Evolutionary conservation across 2,329 filamentous ascomycete genomes (phyloP).

Genomic region (Arthrobotrys iridis): DNA sequence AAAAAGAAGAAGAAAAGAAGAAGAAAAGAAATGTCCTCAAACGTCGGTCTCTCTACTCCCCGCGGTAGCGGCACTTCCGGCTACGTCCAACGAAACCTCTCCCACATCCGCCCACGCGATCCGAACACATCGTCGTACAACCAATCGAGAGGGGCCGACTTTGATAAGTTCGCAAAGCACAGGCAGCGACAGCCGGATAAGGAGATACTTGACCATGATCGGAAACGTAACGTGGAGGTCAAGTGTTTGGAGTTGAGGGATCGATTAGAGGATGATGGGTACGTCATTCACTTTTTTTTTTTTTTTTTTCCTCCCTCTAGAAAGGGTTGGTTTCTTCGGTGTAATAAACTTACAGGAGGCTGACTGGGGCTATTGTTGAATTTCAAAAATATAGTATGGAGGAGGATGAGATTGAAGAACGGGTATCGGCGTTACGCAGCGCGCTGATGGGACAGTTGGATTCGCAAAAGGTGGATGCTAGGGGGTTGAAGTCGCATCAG

Average conservation of each 20-base stretch:
- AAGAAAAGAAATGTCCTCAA: constrained; percentile 78
- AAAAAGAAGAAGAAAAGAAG: neutral
- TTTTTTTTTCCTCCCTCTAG: no score
- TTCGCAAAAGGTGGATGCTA: constrained; percentile 63
- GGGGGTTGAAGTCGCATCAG: constrained; percentile 85
- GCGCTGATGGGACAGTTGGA: constrained; percentile 71
- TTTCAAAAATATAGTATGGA: constrained; percentile 68
- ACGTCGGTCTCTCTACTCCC: constrained; percentile 94
- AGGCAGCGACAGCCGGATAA: constrained; percentile 85
- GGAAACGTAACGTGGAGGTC: constrained; percentile 88
- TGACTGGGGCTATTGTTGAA: neutral
- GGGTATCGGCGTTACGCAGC: constrained; percentile 73
- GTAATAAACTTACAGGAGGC: no score
- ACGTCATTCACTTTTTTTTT: constrained; percentile 58
- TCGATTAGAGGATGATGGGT: constrained; percentile 89
- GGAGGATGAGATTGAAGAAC: constrained; percentile 89
- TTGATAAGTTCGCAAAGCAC: constrained; percentile 73
- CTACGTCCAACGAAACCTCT: constrained; percentile 95
- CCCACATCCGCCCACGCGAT: constrained; percentile 85
- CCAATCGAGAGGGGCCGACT: constrained; percentile 68
- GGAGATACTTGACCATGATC: constrained; percentile 92
- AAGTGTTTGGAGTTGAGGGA: constrained; percentile 92
- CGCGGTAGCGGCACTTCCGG: constrained; percentile 95
- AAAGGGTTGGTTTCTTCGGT: neutral
- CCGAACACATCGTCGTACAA: constrained; percentile 70